Percentiles rank a stretch among this genome's conserved stretches.
Conservation (phyloP, 2,329 filamentous ascomycete species). For the Teratosphaeria destructans region DNA sequence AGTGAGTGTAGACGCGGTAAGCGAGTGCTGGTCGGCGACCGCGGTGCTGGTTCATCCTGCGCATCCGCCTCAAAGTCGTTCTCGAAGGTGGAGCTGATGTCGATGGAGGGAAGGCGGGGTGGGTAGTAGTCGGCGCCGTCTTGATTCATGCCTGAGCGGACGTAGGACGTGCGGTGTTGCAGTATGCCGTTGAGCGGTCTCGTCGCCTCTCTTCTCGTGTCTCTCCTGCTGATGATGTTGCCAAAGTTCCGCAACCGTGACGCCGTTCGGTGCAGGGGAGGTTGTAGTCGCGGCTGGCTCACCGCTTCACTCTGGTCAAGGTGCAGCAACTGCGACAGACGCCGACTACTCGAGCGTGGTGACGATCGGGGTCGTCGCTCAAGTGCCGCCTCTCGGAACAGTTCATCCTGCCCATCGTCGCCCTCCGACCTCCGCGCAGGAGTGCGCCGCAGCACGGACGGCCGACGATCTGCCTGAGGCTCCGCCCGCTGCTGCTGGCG, state of each 20-base stretch:
- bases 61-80: slow-evolving; percentile 19
- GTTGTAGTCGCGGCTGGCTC: background rate
- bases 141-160: slow-evolving; percentile 13
- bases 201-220: background rate
- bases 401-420: slow-evolving; percentile 4
- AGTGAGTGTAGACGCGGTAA: slow-evolving; percentile 20
- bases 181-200: slow-evolving; percentile 5
- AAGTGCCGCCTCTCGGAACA: slow-evolving; percentile 1
- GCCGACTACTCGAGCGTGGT: slow-evolving; percentile 5
- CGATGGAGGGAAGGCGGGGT: slow-evolving; percentile 24
- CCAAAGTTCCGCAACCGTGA: slow-evolving; percentile 3
- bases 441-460: slow-evolving; percentile 4
- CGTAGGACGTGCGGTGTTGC: slow-evolving; percentile 17
- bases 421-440: slow-evolving; percentile 2
- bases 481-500: background rate
- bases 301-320: slow-evolving; percentile 2
- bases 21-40: slow-evolving; percentile 19
- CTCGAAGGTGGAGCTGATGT: slow-evolving; percentile 24
- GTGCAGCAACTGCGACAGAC: slow-evolving; percentile 22
- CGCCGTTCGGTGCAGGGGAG: slow-evolving; percentile 4
- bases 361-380: slow-evolving; percentile 4
- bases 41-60: slow-evolving; percentile 13
- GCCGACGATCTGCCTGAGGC: slow-evolving; percentile 2
- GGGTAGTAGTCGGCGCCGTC: slow-evolving; percentile 15
- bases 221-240: slow-evolving; percentile 1